Base-by-base conservation (phyloP, 2,329 filamentous ascomycete genomes). In the Botrytis paeoniae region DNA sequence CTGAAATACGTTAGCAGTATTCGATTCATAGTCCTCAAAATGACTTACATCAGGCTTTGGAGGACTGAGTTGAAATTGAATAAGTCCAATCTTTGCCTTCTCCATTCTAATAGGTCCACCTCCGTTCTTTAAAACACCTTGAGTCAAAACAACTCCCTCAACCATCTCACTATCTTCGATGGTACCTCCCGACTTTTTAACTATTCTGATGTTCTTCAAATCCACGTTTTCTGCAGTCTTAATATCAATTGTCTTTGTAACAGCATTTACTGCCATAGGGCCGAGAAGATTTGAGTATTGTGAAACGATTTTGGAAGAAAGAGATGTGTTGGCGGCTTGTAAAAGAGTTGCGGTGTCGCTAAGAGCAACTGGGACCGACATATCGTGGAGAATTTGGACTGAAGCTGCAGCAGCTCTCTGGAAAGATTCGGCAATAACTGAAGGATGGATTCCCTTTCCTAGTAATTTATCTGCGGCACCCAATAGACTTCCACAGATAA, bases 141-240 rank as follows among this genome's bases (percentile, higher is more conserved):
- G 96, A 80, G 93, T 94, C 78, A 99, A 87, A 72, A 98, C 95
- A 73, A 99, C 84, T 43, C 96, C 96, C 80, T 99, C 96, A 54
- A 98, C 90, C 86, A 99, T 92, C 85, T 99, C 96, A 81, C 94
- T 97, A 82, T 99, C 96, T 81, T 99, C 96, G 82, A 99, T 98
- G 59, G 97, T 98, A 75, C 96, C 96, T 79, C 96, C 96, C 73
- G 97, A 92, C 85, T 98, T 98, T 89, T 98, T 98, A 80, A 99
- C 88, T 79, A 98, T 96, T 77, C 96, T 90, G 76, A 99, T 98
- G 83, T 98, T 98, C 82, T 93, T 94, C 74, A 99, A 87, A 80
- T 99, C 96, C 72, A 98, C 96, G 77, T 99, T 99, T 78, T 98
- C 93, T 72, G 96, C 95, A 35, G 92, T 97, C 86, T 95, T 97